phyloP scores from a whole-genome alignment of 495 filamentous ascomycete genomes.

The Neurospora pannonica region DNA sequence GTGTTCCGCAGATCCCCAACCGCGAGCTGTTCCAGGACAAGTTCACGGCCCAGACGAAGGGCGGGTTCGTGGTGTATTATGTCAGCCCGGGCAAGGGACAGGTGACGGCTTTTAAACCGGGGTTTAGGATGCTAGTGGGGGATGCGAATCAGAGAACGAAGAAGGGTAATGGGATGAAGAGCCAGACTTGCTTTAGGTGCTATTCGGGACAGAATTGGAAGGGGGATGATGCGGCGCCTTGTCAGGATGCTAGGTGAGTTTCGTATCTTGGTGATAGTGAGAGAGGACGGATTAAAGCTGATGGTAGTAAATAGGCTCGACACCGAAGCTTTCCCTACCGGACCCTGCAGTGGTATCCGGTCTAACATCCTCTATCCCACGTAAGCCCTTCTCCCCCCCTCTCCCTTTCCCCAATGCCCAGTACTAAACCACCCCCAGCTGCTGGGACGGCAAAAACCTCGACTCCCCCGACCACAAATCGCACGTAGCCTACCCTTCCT shows the following conservation, averaged over 20 bases:
- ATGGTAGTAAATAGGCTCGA: conserved; percentile 6
- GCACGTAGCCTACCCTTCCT: conserved; percentile 53
- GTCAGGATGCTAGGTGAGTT: conserved; percentile 13
- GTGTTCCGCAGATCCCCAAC: conserved; percentile 32
- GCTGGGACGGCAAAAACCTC: conserved; percentile 47
- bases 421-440: no score
- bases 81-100: conserved; percentile 24
- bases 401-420: no score
- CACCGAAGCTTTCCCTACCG: conserved; percentile 18
- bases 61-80: conserved; percentile 37
- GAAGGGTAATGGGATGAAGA: conserved; percentile 13
- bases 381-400: conserved; percentile 44
- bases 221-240: conserved; percentile 29
- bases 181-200: conserved; percentile 34
- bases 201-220: conserved; percentile 25
- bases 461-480: conserved; percentile 54
- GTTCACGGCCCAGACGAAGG: conserved; percentile 29
- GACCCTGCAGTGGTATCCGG: conserved; percentile 27
- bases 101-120: conserved; percentile 32
- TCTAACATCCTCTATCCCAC: conserved; percentile 35
- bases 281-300: not conserved
- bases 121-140: conserved; percentile 34
- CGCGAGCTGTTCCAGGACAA: conserved; percentile 23
- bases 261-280: not conserved
- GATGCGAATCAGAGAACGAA: conserved; percentile 22